Conservation (phyloP, 2,329 filamentous ascomycete species). For the Botrytis aclada region DNA sequence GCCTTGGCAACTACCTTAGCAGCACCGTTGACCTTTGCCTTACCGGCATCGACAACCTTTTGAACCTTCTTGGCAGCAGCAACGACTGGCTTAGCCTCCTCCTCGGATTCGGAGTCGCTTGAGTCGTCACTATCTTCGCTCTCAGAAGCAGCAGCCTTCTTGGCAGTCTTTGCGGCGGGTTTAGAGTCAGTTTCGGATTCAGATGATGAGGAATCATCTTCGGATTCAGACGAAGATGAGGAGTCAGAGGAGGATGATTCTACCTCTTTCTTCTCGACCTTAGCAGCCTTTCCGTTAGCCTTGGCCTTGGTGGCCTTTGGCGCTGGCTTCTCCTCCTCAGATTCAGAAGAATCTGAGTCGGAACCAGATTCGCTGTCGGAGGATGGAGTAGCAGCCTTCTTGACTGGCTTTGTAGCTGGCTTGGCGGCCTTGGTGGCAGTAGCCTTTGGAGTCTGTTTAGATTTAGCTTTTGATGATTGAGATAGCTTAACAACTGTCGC, state of each 20-base stretch:
- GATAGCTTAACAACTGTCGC: slow-evolving; percentile 65
- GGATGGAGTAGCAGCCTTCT: slow-evolving; percentile 44
- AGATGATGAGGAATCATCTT: slow-evolving; percentile 22
- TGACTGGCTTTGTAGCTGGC: slow-evolving; percentile 35
- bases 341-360: slow-evolving; percentile 35
- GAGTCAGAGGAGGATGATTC: slow-evolving; percentile 36
- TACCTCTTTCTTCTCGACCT: slow-evolving; percentile 39
- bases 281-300: slow-evolving; percentile 19
- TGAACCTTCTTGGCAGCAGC: slow-evolving; percentile 30
- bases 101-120: slow-evolving; percentile 32
- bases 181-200: slow-evolving; percentile 30
- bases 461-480: slow-evolving; percentile 62
- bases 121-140: slow-evolving; percentile 33
- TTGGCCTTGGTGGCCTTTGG: slow-evolving; percentile 26
- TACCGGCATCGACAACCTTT: slow-evolving; percentile 32
- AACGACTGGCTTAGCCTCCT: slow-evolving; percentile 29
- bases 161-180: slow-evolving; percentile 19
- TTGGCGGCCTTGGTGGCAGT: slow-evolving; percentile 38
- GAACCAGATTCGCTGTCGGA: slow-evolving; percentile 40
- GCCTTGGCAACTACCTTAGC: slow-evolving; percentile 35
- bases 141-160: slow-evolving; percentile 35
- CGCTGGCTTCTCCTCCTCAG: slow-evolving; percentile 34
- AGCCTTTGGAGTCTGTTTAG: slow-evolving; percentile 63
- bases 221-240: slow-evolving; percentile 34
- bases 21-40: slow-evolving; percentile 34